Evolutionary conservation across 495 filamentous ascomycete species (phyloP).

Genomic region (Podospora australis): DNA sequence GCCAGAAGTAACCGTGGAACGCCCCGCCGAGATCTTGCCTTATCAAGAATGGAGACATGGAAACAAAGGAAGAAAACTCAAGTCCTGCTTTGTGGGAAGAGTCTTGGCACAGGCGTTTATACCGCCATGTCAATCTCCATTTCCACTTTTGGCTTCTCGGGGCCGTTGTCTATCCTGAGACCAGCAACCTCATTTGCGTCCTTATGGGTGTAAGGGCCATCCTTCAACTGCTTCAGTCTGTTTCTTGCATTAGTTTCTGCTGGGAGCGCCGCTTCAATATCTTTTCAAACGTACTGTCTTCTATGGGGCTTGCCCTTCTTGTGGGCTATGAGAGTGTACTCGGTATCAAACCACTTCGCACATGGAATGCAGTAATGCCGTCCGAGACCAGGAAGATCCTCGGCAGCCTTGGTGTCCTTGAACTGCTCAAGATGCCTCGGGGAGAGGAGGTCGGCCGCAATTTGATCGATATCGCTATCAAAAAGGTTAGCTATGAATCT

Average conservation of each 20-base stretch:
- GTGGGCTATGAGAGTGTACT: slow-evolving; percentile 68
- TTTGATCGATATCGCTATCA: slow-evolving; percentile 77
- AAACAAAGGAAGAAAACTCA: no score
- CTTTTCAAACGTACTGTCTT: slow-evolving; percentile 73
- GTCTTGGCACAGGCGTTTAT: no score
- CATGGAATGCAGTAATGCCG: slow-evolving; percentile 87
- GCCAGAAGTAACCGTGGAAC: no score
- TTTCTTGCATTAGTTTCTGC: not conserved
- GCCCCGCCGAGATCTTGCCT: no score
- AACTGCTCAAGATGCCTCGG: slow-evolving; percentile 70
- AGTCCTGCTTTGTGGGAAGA: no score
- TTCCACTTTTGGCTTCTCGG: slow-evolving; percentile 14
- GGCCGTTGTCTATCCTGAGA: slow-evolving; percentile 25
- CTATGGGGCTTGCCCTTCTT: slow-evolving; percentile 86
- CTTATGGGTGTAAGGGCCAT: slow-evolving; percentile 80
- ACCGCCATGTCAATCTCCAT: slow-evolving; percentile 25
- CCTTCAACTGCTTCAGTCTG: slow-evolving; percentile 67
- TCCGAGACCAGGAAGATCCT: slow-evolving; percentile 82
- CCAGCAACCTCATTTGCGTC: slow-evolving; percentile 78
- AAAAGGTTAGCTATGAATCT: slow-evolving; percentile 4
- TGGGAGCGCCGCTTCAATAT: no score
- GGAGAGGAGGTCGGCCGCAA: slow-evolving; percentile 69
- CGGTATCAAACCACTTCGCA: slow-evolving; percentile 91
- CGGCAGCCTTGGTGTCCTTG: slow-evolving; percentile 69
- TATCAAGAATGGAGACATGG: no score